Base-by-base conservation (phyloP, 306 rosid species). In the Acacia acuminata region DNA sequence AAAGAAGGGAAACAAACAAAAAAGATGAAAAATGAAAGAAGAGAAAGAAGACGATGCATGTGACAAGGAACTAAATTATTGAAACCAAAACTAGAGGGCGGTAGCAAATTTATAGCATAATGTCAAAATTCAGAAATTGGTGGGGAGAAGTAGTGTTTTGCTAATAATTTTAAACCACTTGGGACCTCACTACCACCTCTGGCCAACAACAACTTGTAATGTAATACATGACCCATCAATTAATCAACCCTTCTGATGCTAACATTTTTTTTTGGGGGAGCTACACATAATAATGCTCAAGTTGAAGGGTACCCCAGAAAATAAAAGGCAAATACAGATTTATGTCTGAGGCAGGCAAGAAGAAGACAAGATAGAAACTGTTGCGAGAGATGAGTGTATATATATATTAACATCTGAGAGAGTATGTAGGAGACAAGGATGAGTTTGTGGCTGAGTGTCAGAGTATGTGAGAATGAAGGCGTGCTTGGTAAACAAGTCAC, bases 41-140 rank as follows among this genome's bases (percentile, higher is more conserved):
- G 79, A 19, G 25, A 61, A 25, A 64, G 53, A 51, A 74, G 77
- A 63, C 63, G 84, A 73, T 81, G 90, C 92, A 91, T 92, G 94
- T 91, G 97, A 86, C 77, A 17, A 16, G 56, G n/a, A 75, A 19
- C 84, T 90, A 80, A 91, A 94, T 90, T 86, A 94, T 92, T 91
- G 93, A 71, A 14, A 24, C 30, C 30, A 12, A 71, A 86, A 65
- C 63, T 25, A 78, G 64, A 19, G 78, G 51, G 70, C 12, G 20
- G 30, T 56, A 80, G 83, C 85, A 80, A 77, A 75, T 75, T 80
- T 83, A 75, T 65, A 82, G 82, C 87, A 85, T 81, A 38, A 73
- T 85, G 90, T 94, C 90, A 85, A 92, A 87, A 84, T 89, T 93
- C 80, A 32, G 55, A 77, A 74, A 81, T 69, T 75, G 79, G 88